Evolutionary conservation across 805 yeast species (phyloP).

Genomic region (Wickerhamomyces chambardii): DNA sequence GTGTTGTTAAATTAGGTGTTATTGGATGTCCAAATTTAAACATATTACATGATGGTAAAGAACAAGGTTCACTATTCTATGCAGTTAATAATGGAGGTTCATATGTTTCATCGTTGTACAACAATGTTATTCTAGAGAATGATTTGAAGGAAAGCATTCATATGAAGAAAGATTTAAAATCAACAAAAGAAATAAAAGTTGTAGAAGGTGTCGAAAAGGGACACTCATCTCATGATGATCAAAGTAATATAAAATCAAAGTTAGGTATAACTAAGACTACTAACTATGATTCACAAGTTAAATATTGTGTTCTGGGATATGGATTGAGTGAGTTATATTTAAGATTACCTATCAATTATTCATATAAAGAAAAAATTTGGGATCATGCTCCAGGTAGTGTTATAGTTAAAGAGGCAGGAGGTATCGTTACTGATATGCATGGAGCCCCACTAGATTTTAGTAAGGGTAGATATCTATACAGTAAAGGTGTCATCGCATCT

Average conservation of each 20-base stretch:
- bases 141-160: conserved; percentile 30
- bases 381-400: conserved; percentile 97
- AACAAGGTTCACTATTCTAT: conserved; percentile 65
- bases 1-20: conserved; percentile 80
- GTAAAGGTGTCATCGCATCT: conserved; percentile 94
- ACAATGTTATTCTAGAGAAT: conserved; percentile 20
- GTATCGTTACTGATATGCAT: conserved; percentile 75
- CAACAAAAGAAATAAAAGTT: conserved; percentile 48
- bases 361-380: conserved; percentile 93
- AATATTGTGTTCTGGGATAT: conserved; percentile 82
- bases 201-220: conserved; percentile 94
- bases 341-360: conserved; percentile 70
- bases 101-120: conserved; percentile 28
- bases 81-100: conserved; percentile 67
- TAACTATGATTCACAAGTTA: conserved; percentile 92
- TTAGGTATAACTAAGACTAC: conserved; percentile 59
- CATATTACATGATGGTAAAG: conserved; percentile 26
- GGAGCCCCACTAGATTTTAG: conserved; percentile 78
- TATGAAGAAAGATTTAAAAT: conserved; percentile 39
- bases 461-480: conserved; percentile 65
- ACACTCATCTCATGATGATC: conserved; percentile 88
- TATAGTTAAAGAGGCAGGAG: conserved; percentile 85
- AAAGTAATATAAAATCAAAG: conserved; percentile 57
- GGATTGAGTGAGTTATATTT: conserved; percentile 92
- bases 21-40: conserved; percentile 91